These are phyloP conservation scores for Pluteus cervinus DNA, from an alignment of 768 basidiomycete genomes.

Conservation along the genomic window DNA sequence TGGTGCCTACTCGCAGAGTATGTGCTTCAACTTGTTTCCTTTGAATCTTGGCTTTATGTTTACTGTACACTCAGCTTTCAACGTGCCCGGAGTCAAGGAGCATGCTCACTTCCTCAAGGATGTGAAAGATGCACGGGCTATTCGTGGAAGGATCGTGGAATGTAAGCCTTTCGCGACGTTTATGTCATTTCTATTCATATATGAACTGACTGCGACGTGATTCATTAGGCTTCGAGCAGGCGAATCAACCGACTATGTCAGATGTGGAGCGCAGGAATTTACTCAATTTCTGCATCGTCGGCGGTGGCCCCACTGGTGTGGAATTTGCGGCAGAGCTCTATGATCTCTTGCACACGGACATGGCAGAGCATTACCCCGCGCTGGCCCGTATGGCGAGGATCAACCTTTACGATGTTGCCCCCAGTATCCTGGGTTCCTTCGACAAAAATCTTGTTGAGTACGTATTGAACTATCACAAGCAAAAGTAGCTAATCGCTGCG, in stretches of 20 bases:
- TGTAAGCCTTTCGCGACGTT: slow-evolving; percentile 31
- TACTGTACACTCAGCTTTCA: slow-evolving; percentile 42
- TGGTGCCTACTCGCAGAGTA: slow-evolving; percentile 83
- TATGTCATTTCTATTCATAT: background rate
- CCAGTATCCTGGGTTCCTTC: slow-evolving; percentile 68
- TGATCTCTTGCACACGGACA: slow-evolving; percentile 68
- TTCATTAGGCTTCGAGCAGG: slow-evolving; percentile 88
- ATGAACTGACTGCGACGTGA: no score
- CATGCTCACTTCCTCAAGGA: slow-evolving; percentile 81
- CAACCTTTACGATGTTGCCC: slow-evolving; percentile 78
- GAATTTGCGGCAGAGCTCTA: slow-evolving; percentile 83
- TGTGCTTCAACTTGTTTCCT: slow-evolving; percentile 11
- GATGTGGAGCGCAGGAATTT: slow-evolving; percentile 71
- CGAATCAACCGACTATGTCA: slow-evolving; percentile 71
- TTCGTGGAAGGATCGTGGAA: slow-evolving; percentile 69
- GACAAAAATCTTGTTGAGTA: slow-evolving; percentile 62
- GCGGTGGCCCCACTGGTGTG: slow-evolving; percentile 75
- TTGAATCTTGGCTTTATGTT: background rate
- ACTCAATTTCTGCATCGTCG: slow-evolving; percentile 83
- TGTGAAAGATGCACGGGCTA: slow-evolving; percentile 66
- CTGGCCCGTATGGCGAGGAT: slow-evolving; percentile 64
- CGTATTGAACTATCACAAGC: slow-evolving; percentile 10
- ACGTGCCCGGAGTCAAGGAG: slow-evolving; percentile 73
- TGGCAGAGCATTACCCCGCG: slow-evolving; percentile 52
- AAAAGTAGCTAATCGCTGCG: background rate